Conservation (phyloP, 83 land plant species). For the Picea abies region DNA sequence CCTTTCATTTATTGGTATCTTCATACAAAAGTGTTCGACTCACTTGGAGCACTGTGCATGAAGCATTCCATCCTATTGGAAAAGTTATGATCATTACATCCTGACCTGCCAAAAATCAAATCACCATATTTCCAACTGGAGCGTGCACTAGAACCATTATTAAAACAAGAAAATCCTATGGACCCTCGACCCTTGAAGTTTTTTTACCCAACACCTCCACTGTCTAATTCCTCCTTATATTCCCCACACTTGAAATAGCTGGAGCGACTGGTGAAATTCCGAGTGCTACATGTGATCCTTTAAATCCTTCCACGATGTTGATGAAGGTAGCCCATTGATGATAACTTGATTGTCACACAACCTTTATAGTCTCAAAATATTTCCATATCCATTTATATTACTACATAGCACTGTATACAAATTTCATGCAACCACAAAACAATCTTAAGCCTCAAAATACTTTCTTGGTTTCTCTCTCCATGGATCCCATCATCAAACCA, state of each 20-base stretch:
- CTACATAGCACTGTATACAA: too few relatives aligned
- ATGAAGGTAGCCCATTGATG: too few relatives aligned
- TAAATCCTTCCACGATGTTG: too few relatives aligned
- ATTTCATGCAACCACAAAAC: too few relatives aligned
- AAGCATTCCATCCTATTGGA: constrained; percentile 92
- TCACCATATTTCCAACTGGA: constrained; percentile 94
- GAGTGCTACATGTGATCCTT: constrained; percentile 31
- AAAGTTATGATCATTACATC: constrained; percentile 86
- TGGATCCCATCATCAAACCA: too few relatives aligned
- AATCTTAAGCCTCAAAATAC: too few relatives aligned
- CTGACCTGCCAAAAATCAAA: constrained; percentile 83
- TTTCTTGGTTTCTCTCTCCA: too few relatives aligned
- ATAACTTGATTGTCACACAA: too few relatives aligned
- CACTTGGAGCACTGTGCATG: constrained; percentile 86
- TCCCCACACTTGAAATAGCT: constrained; percentile 91
- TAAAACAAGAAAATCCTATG: constrained; percentile 31
- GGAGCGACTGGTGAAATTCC: constrained; percentile 91
- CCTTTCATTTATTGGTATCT: too few relatives aligned
- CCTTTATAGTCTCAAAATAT: too few relatives aligned
- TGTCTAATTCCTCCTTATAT: constrained; percentile 62
- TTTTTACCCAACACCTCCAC: constrained; percentile 37
- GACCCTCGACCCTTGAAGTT: constrained; percentile 31
- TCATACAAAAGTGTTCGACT: constrained; percentile 6
- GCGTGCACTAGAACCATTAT: constrained; percentile 47
- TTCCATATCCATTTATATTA: too few relatives aligned